Base-by-base conservation (phyloP, 371 early-diverging fungal species). In the Mortierella sp. region DNA sequence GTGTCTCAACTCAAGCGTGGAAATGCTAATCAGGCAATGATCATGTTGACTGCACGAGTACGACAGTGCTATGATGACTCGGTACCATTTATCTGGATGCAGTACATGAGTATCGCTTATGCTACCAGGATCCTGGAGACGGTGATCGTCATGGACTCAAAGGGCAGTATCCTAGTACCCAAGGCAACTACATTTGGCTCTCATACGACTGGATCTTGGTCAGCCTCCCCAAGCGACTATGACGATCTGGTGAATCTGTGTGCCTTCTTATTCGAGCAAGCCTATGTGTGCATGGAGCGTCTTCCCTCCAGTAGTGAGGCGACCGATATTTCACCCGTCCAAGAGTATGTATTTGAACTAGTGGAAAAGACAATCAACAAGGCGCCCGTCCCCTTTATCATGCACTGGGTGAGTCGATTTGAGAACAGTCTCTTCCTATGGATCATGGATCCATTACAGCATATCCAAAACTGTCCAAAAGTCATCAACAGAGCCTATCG, bases 351-450 rank as follows among this genome's bases (percentile, higher is more conserved):
- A 14, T 67, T 75, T 37, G 57, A 63, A 2, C 37, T 75, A 23
- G 64, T 75, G 65, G 71, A 75, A 44, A 67, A 64, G 45, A 29
- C 55, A 5, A 70, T 75, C 30, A 70, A 75, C 68, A 75, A 70
- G 53, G 67, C 71, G 0, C 70, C 70, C 0, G 15, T 55, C 0
- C 46, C 70, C 0, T 28, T 57, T 28, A 21, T 62, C 53, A 46
- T 57, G 12, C 44, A 50, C 1, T 69, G 66, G 75, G 23, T 69
- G 19, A 45, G 58, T 4, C 43, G 25, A 19, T 23, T 74, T 7
- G 62, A 66, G 11, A 46, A 11, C 9, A 44, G 66, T 2, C 68
- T 74, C 23, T 21, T 74, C 16, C 48, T 45, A n/a, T 74, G 75
- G 75, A 25, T 74, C 47, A 57, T 29, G 12, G 75, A 74, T 26